These are phyloP conservation scores for Solanum pennellii DNA, from an alignment of 257 asterid species.

Conservation along the genomic window DNA sequence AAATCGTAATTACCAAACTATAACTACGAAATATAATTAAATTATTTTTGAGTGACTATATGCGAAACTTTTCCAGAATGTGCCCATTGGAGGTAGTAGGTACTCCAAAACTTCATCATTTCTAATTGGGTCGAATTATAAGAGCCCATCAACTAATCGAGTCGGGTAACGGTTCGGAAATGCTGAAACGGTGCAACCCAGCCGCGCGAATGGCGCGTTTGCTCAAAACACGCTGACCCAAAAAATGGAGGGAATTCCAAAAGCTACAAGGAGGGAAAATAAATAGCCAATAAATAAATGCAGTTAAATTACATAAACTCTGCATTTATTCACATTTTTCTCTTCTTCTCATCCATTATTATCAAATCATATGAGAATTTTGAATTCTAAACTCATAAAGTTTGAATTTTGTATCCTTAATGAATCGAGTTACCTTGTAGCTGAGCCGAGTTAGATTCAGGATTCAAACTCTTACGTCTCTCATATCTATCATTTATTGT, in stretches of 20 bases:
- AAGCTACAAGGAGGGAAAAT: not conserved
- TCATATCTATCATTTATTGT: not conserved
- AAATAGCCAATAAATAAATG: not conserved
- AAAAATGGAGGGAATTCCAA: constrained; percentile 23
- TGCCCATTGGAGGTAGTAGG: not conserved
- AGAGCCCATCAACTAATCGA: not conserved
- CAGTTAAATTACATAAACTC: not conserved
- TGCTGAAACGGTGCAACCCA: not conserved
- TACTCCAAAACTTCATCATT: not conserved
- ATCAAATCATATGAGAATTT: not conserved
- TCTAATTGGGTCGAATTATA: not conserved
- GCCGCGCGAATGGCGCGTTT: constrained; percentile 2
- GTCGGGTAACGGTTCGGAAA: not conserved
- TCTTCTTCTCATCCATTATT: not conserved
- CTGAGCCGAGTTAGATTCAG: not conserved
- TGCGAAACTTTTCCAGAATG: not conserved
- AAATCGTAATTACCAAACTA: no score
- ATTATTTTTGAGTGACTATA: no score
- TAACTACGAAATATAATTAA: no score
- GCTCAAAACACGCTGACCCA: not conserved
- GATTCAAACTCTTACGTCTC: not conserved
- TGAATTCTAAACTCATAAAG: not conserved
- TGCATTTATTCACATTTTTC: not conserved
- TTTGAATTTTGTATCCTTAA: not conserved
- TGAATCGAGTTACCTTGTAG: not conserved